A percentile compares a stretch with the other conserved stretches of the same genome.
phyloP scores from a whole-genome alignment of 139 green algal genomes.

The Astrephomene gubernaculifera region DNA sequence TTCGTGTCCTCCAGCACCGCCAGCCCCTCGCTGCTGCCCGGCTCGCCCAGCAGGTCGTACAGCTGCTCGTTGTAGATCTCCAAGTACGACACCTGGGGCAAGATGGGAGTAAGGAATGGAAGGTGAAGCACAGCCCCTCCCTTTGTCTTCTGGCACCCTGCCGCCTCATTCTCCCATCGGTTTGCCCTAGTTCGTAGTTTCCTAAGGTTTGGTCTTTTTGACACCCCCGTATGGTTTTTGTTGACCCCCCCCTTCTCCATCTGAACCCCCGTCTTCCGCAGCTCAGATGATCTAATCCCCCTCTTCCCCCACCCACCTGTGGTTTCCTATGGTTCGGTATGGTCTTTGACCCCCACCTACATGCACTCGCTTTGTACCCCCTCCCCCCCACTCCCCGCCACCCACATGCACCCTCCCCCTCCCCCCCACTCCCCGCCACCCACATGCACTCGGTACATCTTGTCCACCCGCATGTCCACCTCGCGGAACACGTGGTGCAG shows the following conservation, averaged over 20 bases:
- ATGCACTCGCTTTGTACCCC: background rate
- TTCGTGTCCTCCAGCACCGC: slow-evolving; percentile 67
- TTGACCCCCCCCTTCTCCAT: too few relatives aligned
- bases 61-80: slow-evolving; percentile 87
- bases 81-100: slow-evolving; percentile 80
- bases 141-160: too few relatives aligned
- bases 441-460: slow-evolving; percentile 64
- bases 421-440: background rate
- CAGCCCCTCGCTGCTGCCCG: slow-evolving; percentile 59
- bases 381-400: background rate
- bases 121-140: too few relatives aligned
- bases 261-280: too few relatives aligned
- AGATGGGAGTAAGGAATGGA: too few relatives aligned
- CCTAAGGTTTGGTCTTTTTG: too few relatives aligned
- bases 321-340: too few relatives aligned
- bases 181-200: too few relatives aligned
- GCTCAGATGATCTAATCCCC: too few relatives aligned
- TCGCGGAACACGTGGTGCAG: slow-evolving; percentile 82
- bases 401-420: background rate
- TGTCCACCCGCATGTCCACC: slow-evolving; percentile 69
- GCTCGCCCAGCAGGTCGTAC: slow-evolving; percentile 82
- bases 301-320: too few relatives aligned
- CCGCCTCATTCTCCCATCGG: too few relatives aligned
- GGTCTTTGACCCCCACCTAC: background rate
- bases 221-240: too few relatives aligned